Evolutionary conservation across 2,329 filamentous ascomycete genomes (phyloP).

Genomic region (Akanthomyces muscarius): DNA sequence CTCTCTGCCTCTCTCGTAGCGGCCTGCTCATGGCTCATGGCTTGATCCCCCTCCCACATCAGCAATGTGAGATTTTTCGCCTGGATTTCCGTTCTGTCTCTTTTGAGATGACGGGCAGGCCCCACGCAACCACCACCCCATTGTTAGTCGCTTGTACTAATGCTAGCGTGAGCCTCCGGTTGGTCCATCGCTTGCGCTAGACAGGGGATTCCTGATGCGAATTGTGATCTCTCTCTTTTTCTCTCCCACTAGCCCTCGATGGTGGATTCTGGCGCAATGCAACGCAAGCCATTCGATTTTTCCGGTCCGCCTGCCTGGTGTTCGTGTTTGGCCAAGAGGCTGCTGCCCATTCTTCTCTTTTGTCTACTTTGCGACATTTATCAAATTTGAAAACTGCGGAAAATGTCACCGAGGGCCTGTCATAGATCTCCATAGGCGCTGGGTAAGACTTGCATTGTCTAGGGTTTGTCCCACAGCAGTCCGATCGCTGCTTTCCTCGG

Average conservation of each 20-base stretch:
- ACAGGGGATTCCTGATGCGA: slow-evolving; percentile 4
- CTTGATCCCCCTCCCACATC: background rate
- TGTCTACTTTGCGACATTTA: background rate
- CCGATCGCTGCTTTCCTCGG: background rate
- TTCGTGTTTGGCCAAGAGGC: background rate
- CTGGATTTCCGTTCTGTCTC: background rate
- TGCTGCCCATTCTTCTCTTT: too few relatives aligned
- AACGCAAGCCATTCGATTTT: background rate
- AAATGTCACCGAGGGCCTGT: background rate
- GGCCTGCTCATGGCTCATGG: too few relatives aligned
- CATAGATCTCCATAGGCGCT: background rate
- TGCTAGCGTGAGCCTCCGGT: background rate
- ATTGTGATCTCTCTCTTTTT: slow-evolving; percentile 15
- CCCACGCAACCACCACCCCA: slow-evolving; percentile 4
- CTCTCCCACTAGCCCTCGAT: background rate
- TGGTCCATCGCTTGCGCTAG: slow-evolving; percentile 11
- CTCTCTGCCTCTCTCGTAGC: background rate
- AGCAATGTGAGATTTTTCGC: background rate
- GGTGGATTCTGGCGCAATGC: background rate
- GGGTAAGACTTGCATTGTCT: background rate
- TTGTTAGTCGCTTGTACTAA: background rate
- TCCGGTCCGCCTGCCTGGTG: background rate
- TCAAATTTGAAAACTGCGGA: background rate
- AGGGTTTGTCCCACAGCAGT: background rate
- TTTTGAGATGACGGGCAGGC: slow-evolving; percentile 13